A percentile compares a stretch with the other conserved stretches of the same genome.
phyloP scores from a whole-genome alignment of 2,329 filamentous ascomycete genomes.

The Penicillium sclerotigenum region DNA sequence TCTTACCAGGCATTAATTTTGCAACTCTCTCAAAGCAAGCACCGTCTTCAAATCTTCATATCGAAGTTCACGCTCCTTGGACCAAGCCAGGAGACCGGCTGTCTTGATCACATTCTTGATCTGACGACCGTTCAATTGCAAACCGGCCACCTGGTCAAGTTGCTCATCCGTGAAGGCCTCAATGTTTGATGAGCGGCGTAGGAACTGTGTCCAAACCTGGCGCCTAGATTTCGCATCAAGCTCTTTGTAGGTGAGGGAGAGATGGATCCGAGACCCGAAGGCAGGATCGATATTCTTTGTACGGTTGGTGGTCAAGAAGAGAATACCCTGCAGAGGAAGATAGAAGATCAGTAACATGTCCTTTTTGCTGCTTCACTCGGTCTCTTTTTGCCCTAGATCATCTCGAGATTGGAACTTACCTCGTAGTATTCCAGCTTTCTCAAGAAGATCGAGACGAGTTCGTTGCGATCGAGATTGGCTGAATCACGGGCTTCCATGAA shows the following conservation, averaged over 20 bases:
- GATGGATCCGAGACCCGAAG: slow-evolving; percentile 48
- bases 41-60: slow-evolving; percentile 24
- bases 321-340: slow-evolving; percentile 42
- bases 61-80: slow-evolving; percentile 14
- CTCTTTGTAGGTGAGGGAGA: slow-evolving; percentile 39
- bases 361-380: not conserved
- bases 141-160: slow-evolving; percentile 22
- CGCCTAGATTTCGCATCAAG: slow-evolving; percentile 36
- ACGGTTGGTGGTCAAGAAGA: slow-evolving; percentile 53
- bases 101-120: slow-evolving; percentile 49
- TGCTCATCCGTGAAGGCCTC: slow-evolving; percentile 19
- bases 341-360: slow-evolving; percentile 33
- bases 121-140: slow-evolving; percentile 35
- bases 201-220: slow-evolving; percentile 48
- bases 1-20: not conserved
- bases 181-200: slow-evolving; percentile 23
- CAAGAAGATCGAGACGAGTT: slow-evolving; percentile 43
- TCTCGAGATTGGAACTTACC: slow-evolving; percentile 5
- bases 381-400: not conserved
- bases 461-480: slow-evolving; percentile 46
- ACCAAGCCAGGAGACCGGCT: slow-evolving; percentile 39
- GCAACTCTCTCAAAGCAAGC: slow-evolving; percentile 3
- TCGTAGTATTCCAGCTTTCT: slow-evolving; percentile 32
- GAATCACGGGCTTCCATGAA: slow-evolving; percentile 36
- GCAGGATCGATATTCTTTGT: slow-evolving; percentile 51